Evolutionary conservation across 2,329 filamentous ascomycete species (phyloP).

Genomic region (Penicillium digitatum): DNA sequence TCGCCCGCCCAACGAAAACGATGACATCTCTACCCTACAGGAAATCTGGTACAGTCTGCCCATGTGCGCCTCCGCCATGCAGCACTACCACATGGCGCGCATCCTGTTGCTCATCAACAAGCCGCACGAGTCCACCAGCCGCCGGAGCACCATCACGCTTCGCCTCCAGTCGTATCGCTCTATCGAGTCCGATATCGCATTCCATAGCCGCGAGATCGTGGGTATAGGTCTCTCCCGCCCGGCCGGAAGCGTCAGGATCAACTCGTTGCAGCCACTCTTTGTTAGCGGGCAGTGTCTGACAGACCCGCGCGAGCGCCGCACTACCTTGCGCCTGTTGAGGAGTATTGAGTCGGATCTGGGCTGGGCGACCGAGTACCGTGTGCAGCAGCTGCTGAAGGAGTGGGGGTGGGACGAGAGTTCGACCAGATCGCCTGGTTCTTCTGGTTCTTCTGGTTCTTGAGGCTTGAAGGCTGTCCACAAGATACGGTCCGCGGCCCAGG

Average conservation of each 20-base stretch:
- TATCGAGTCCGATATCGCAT: slow-evolving; percentile 53
- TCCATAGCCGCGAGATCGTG: slow-evolving; percentile 59
- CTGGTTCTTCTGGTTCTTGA: slow-evolving; percentile 11
- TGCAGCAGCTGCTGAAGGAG: slow-evolving; percentile 49
- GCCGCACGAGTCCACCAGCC: slow-evolving; percentile 43
- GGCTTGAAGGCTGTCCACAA: not conserved
- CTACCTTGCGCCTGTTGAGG: slow-evolving; percentile 54
- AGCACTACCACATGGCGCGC: slow-evolving; percentile 45
- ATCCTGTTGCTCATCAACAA: slow-evolving; percentile 44
- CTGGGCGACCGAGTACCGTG: slow-evolving; percentile 61
- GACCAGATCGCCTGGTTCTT: slow-evolving; percentile 6
- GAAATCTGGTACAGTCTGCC: slow-evolving; percentile 64
- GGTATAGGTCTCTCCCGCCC: slow-evolving; percentile 57
- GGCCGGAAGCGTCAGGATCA: slow-evolving; percentile 56
- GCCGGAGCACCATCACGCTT: slow-evolving; percentile 51
- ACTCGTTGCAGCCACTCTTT: slow-evolving; percentile 60
- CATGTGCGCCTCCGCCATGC: slow-evolving; percentile 61
- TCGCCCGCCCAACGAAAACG: slow-evolving; percentile 25
- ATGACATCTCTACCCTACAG: slow-evolving; percentile 43
- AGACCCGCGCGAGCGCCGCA: slow-evolving; percentile 51
- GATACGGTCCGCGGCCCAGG: not conserved
- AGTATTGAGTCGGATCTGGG: slow-evolving; percentile 62
- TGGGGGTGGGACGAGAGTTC: slow-evolving; percentile 36
- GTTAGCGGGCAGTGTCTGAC: slow-evolving; percentile 60
- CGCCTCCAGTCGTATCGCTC: slow-evolving; percentile 57